phyloP scores from a whole-genome alignment of 2,329 filamentous ascomycete genomes.

The Pseudocercospora fuligena region DNA sequence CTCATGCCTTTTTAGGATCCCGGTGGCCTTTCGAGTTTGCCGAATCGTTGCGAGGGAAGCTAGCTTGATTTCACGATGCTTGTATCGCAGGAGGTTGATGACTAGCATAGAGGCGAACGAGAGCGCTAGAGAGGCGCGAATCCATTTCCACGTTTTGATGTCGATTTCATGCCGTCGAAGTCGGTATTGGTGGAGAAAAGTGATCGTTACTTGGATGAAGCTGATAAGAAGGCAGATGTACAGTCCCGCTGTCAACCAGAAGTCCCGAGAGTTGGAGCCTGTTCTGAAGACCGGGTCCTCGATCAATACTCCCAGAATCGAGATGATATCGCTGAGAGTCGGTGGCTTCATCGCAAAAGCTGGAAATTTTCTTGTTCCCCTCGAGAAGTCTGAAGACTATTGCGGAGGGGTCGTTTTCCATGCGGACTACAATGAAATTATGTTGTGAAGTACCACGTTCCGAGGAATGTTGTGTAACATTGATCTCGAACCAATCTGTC shows the following conservation, averaged over 20 bases:
- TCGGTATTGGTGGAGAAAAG: not conserved
- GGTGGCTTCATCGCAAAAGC: no score
- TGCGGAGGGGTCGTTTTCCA: no score
- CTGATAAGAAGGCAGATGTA: not conserved
- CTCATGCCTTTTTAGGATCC: no score
- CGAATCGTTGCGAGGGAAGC: no score
- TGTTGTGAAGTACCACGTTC: not conserved
- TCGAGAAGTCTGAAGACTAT: no score
- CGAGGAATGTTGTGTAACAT: not conserved
- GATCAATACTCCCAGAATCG: not conserved
- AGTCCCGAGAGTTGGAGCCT: not conserved
- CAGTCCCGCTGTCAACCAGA: not conserved
- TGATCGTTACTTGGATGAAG: not conserved
- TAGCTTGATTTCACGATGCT: no score
- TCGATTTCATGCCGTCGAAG: not conserved
- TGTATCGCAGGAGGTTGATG: no score
- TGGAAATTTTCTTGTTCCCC: no score
- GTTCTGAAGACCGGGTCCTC: not conserved
- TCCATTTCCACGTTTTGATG: not conserved
- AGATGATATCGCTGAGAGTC: no score
- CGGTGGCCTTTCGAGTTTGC: no score
- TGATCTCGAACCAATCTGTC: not conserved
- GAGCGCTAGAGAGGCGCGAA: no score
- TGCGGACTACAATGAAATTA: not conserved
- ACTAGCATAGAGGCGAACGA: no score